Base-by-base conservation (phyloP, 208 protist species). In the Acanthamoeba pearcei region DNA sequence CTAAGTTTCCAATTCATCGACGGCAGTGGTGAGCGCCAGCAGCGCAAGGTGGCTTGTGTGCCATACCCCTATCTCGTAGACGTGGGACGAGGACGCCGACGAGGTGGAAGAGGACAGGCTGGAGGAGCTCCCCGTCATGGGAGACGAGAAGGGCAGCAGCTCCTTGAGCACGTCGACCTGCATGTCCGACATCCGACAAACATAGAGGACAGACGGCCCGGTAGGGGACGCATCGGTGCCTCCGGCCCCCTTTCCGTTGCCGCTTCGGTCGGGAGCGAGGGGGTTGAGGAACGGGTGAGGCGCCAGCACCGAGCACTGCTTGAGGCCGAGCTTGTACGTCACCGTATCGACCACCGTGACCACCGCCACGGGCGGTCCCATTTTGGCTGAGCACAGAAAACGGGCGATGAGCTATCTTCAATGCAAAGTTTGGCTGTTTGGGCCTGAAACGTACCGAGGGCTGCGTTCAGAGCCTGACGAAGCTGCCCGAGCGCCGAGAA, bases 251-350 rank as follows among this genome's bases (percentile, higher is more conserved):
- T 27, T 24, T 15, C 68, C 32, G 68, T 29, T 38, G 8, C 32
- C 6, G 19, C 24, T 19, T 15, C 32, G 27, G 68, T 38, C 68
- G 68, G 27, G 68, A 76, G 27, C 27, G 27, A 76, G 68, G n/a
- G 13, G 27, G 68, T 76, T 76, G n/a, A 76, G 27, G 32, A 32
- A 17, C 27, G 68, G 68, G 27, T 76, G 68, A 76, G 68, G 68
- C 8, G 68, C 68, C 68, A 76, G 27, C 27, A 76, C 29, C 13
- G 68, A 76, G 27, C 68, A 76, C 68, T 76, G 68, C 27, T 76
- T 76, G 29, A 76, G 32, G 27, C 68, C 68, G 68, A 76, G 68
- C 68, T 76, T 76, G 68, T 76, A 76, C 32, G 32, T 38, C 68
- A 76, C 68, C 9, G 68, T 76, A n/a, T 76, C 68, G 32, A 32